A percentile compares a stretch with the other conserved stretches of the same genome.
Evolutionary conservation across 495 filamentous ascomycete genomes (phyloP).

Genomic region (Collariella sp.): DNA sequence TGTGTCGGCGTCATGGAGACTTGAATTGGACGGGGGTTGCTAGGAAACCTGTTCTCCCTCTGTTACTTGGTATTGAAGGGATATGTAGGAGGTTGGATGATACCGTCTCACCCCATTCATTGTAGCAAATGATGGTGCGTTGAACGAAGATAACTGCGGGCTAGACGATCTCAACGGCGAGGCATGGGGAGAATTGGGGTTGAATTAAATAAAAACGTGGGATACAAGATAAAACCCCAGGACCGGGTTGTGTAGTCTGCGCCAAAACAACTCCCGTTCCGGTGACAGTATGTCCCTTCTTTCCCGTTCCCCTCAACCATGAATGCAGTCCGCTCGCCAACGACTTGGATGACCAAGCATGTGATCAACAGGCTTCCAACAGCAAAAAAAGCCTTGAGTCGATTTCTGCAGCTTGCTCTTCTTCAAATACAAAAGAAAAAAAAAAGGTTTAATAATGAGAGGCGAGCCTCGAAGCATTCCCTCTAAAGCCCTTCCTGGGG

Average conservation of each 20-base stretch:
- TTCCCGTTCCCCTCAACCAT: neutral
- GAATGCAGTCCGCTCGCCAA: constrained; percentile 4
- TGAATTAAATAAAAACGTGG: constrained; percentile 9
- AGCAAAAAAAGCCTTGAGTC: neutral
- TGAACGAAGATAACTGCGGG: no score
- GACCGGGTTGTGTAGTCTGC: neutral
- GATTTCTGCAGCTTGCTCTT: neutral
- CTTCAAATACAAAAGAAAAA: constrained; percentile 5
- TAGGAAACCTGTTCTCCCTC: no score
- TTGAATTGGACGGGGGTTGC: no score
- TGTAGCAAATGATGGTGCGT: no score
- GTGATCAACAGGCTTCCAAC: neutral
- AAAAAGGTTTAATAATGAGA: constrained; percentile 7
- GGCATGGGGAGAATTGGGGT: no score
- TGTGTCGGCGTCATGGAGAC: no score
- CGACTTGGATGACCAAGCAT: neutral
- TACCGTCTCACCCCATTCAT: no score
- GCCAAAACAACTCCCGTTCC: constrained; percentile 5
- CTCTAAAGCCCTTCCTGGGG: constrained; percentile 5
- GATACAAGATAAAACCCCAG: constrained; percentile 4
- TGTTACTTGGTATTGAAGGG: no score
- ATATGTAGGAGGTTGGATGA: no score
- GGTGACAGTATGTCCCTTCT: constrained; percentile 1
- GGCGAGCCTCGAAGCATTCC: constrained; percentile 6
- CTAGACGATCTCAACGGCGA: no score